Evolutionary conservation across 2,329 filamentous ascomycete genomes (phyloP).

Genomic region (Neurospora sp.): DNA sequence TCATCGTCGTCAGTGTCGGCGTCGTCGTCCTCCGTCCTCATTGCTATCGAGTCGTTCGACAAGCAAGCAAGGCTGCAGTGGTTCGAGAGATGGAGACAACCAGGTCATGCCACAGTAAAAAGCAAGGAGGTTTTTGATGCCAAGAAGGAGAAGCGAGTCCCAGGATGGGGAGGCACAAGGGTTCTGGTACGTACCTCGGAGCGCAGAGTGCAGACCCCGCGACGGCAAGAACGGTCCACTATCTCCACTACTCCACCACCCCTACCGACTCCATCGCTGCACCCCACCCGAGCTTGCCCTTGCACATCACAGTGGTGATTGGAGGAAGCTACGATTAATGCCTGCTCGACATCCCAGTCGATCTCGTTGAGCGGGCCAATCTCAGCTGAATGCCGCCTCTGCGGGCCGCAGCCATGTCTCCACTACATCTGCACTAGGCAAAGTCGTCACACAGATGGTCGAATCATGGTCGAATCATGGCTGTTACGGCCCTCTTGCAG

Average conservation of each 20-base stretch:
- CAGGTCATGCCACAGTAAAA: not conserved
- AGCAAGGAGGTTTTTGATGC: not conserved
- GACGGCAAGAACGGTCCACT: not conserved
- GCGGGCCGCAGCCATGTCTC: slow-evolving; percentile 33
- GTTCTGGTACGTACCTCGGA: not conserved
- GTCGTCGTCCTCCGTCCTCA: not conserved
- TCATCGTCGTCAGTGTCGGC: not conserved
- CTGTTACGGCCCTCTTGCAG: slow-evolving; percentile 11
- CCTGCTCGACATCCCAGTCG: slow-evolving; percentile 19
- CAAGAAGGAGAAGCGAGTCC: not conserved
- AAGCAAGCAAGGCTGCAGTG: not conserved
- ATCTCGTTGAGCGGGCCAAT: slow-evolving; percentile 28
- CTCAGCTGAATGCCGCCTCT: slow-evolving; percentile 30
- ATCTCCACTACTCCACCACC: not conserved
- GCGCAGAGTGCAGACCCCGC: slow-evolving; percentile 8
- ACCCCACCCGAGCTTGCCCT: not conserved
- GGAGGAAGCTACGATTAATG: slow-evolving; percentile 15
- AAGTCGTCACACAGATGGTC: slow-evolving; percentile 31
- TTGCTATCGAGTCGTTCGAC: not conserved
- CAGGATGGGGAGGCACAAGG: not conserved
- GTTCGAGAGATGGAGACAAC: not conserved
- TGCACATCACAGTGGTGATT: slow-evolving; percentile 11
- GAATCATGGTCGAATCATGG: slow-evolving; percentile 25
- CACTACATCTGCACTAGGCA: slow-evolving; percentile 22
- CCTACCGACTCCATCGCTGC: not conserved